Percentiles rank a stretch among this genome's conserved stretches.
phyloP scores from a whole-genome alignment of 345 rosid species.

The Boechera stricta region DNA sequence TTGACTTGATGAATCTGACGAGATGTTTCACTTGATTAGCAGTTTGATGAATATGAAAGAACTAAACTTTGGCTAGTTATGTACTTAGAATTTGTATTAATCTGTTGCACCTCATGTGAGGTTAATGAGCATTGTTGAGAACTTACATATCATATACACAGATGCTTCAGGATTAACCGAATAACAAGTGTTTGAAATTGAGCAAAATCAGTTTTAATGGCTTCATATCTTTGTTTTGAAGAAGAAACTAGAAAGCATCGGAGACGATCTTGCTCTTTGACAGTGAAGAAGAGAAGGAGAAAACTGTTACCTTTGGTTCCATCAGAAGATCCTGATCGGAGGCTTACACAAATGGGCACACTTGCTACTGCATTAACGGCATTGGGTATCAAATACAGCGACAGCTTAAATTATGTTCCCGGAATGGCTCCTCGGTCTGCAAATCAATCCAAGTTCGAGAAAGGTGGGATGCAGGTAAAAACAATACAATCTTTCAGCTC shows the following conservation, averaged over 20 bases:
- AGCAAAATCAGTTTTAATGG: not conserved
- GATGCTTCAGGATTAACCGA: not conserved
- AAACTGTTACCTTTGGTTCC: constrained; percentile 76
- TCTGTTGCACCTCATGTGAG: constrained; percentile 8
- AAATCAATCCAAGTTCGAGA: constrained; percentile 74
- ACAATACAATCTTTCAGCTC: not conserved
- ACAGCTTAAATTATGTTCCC: constrained; percentile 61
- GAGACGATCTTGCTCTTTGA: constrained; percentile 67
- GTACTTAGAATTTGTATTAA: not conserved
- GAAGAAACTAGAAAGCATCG: constrained; percentile 61
- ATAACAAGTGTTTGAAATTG: not conserved
- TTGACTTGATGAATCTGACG: constrained; percentile 24
- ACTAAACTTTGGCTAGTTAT: constrained; percentile 17
- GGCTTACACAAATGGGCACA: constrained; percentile 76
- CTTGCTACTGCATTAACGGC: constrained; percentile 87
- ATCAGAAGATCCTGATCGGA: constrained; percentile 63
- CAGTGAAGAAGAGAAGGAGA: constrained; percentile 79
- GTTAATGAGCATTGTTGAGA: constrained; percentile 24
- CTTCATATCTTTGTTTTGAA: constrained; percentile 26
- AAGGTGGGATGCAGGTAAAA: constrained; percentile 90
- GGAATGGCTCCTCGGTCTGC: constrained; percentile 81
- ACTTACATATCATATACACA: not conserved
- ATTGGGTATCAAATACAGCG: constrained; percentile 69
- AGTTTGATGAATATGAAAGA: constrained; percentile 14
- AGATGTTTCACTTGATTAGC: constrained; percentile 22